Evolutionary conservation across 2,329 filamentous ascomycete genomes (phyloP), one percentile per base, ranked within the genome.

Genomic region (Huntiella abstrusa): DNA sequence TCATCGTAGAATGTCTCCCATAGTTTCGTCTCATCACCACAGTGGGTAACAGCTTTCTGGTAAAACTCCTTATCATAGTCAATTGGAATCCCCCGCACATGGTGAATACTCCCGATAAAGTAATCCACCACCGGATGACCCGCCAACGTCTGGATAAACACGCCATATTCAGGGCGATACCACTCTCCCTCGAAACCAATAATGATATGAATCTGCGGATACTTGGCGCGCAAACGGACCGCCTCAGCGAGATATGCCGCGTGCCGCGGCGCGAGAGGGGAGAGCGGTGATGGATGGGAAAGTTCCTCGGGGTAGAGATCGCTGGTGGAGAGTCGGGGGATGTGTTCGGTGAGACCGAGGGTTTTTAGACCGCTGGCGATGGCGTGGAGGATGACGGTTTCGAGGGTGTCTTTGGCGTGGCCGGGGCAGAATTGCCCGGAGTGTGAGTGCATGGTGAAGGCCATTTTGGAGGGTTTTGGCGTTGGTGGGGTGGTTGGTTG

Each of bases 361-460:
- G 81, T 81, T 51, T 77, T 75, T 71, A 92, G 91, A 38, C 81
- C 79, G 51, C 80, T 70, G 41, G 69, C 62, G 54, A 96, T 84
- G 53, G 88, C 88, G 10, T 77, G 73, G 57, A 78, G 73, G 54
- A 96, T 68, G 42, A 96, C 75, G 53, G 85, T 78, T 60, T 96
- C 88, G 7, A 98, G 73, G 15, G 76, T 71, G 59, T 93, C 77
- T 58, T 80, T 77, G 43, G 91, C 91, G 66, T 98, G 91, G 54
- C 80, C 76, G 7, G 79, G 79, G 66, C 91, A 98, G 67, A 98
- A 98, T 60, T 98, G 84, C 52, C 91, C 91, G 34, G 91, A 96
- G 65, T 98, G 91, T 58, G 85, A 93, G 63, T 98, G 91, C 68
- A 96, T 92, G 4, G 91, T 92, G 65, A 93, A 94, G 1, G 88